Evolutionary conservation across 108 stramenopile genomes (phyloP).

Genomic region (Cylindrotheca closterium): DNA sequence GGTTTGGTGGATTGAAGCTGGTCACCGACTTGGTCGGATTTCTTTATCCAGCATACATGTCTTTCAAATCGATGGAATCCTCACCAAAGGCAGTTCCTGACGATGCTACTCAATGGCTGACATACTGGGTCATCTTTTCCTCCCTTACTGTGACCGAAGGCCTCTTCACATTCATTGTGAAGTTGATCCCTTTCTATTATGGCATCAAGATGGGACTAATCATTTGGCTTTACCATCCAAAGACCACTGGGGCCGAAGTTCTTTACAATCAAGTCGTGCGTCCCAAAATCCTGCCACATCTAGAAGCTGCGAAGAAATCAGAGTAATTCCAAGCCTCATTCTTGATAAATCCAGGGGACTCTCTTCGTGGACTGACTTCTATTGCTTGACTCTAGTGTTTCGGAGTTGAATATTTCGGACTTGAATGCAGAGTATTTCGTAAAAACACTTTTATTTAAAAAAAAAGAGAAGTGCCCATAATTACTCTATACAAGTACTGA

Average conservation of each 20-base stretch:
- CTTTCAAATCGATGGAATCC: slow-evolving; percentile 94
- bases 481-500: too few relatives aligned
- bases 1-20: slow-evolving; percentile 75
- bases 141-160: slow-evolving; percentile 70
- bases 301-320: slow-evolving; percentile 29
- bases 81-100: slow-evolving; percentile 31
- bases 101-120: slow-evolving; percentile 95
- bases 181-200: slow-evolving; percentile 81
- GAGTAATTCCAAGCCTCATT: too few relatives aligned
- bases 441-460: too few relatives aligned
- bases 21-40: slow-evolving; percentile 89
- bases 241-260: slow-evolving; percentile 70
- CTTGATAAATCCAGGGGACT: too few relatives aligned
- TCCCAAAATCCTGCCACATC: slow-evolving; percentile 57
- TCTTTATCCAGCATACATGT: slow-evolving; percentile 96
- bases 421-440: too few relatives aligned
- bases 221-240: slow-evolving; percentile 85
- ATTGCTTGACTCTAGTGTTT: too few relatives aligned
- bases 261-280: slow-evolving; percentile 69
- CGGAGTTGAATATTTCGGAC: too few relatives aligned
- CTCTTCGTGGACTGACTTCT: too few relatives aligned
- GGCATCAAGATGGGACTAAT: slow-evolving; percentile 74
- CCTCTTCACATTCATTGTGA: slow-evolving; percentile 42
- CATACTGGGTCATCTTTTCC: slow-evolving; percentile 96
- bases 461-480: too few relatives aligned